Percentiles rank a stretch among this genome's conserved stretches.
These are phyloP conservation scores for Balakata baccata DNA, from an alignment of 345 rosid species.

Conservation along the genomic window DNA sequence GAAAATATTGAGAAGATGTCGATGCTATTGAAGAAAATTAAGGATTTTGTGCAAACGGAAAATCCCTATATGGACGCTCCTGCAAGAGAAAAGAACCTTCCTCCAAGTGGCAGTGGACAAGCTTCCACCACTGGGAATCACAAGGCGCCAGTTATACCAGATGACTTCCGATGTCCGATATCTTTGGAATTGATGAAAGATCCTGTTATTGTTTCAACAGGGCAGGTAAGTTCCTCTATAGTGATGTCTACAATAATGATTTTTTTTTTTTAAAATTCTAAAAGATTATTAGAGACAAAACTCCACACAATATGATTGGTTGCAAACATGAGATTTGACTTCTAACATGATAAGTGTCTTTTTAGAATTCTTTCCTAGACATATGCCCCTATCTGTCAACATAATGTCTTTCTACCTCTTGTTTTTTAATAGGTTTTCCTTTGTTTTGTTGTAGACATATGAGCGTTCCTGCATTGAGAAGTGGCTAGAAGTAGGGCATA, in stretches of 20 bases:
- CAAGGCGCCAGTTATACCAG: slow-evolving; percentile 70
- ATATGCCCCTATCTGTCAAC: neutral
- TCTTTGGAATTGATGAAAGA: slow-evolving; percentile 94
- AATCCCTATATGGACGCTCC: slow-evolving; percentile 53
- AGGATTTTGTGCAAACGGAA: slow-evolving; percentile 83
- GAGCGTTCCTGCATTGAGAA: slow-evolving; percentile 93
- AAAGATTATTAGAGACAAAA: neutral
- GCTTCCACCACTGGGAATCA: slow-evolving; percentile 54
- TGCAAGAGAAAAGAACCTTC: slow-evolving; percentile 35
- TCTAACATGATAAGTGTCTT: neutral
- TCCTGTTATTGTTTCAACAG: slow-evolving; percentile 96
- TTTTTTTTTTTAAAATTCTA: neutral
- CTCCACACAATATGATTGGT: neutral
- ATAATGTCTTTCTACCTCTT: too few relatives aligned
- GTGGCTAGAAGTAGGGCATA: slow-evolving; percentile 86
- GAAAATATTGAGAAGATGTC: slow-evolving; percentile 85
- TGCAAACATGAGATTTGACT: neutral
- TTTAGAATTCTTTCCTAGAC: slow-evolving; percentile 7
- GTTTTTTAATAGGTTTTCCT: slow-evolving; percentile 17
- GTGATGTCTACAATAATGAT: neutral
- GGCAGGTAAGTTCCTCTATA: slow-evolving; percentile 57
- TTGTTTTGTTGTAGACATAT: slow-evolving; percentile 60
- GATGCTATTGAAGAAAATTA: slow-evolving; percentile 67
- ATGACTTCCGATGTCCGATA: slow-evolving; percentile 96
- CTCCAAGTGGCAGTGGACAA: slow-evolving; percentile 52